Conservation (phyloP, 1,139 yeast genomes). For the Diutina scorzettiae region DNA sequence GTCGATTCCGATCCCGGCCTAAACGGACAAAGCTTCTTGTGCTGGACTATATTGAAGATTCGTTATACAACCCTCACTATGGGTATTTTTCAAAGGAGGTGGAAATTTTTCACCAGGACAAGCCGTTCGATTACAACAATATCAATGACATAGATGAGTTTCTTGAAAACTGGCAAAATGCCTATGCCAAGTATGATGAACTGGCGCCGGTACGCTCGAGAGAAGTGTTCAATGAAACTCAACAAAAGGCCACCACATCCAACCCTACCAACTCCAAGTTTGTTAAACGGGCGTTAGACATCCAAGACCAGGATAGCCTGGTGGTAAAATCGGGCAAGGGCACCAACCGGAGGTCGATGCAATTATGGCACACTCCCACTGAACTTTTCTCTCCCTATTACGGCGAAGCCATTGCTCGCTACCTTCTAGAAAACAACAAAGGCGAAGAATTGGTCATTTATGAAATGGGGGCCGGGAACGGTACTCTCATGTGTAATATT, state of each 20-base stretch:
- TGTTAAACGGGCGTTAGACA: constrained; percentile 23
- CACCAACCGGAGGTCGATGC: constrained; percentile 34
- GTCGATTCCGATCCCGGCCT: constrained; percentile 41
- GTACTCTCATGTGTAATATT: constrained; percentile 74
- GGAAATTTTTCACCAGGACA: constrained; percentile 56
- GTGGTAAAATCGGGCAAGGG: constrained; percentile 11
- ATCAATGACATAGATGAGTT: constrained; percentile 60
- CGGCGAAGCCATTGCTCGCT: constrained; percentile 75
- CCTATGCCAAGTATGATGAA: constrained; percentile 48
- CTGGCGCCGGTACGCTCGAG: constrained; percentile 7
- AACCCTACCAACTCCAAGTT: constrained; percentile 9
- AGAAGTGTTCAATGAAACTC: neutral
- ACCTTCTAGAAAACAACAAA: constrained; percentile 58
- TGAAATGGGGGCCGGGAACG: constrained; percentile 90
- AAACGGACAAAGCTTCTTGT: constrained; percentile 54
- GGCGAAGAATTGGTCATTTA: constrained; percentile 56
- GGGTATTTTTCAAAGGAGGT: constrained; percentile 77
- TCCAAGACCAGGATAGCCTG: constrained; percentile 19
- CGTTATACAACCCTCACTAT: constrained; percentile 67
- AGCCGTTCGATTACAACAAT: constrained; percentile 49
- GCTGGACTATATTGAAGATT: constrained; percentile 75
- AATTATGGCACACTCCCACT: constrained; percentile 86
- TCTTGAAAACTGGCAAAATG: constrained; percentile 53
- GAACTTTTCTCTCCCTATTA: constrained; percentile 75
- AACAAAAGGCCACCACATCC: neutral